Evolutionary conservation across 23 red algal species (phyloP).

Genomic region (Gracilaria gracilis): DNA sequence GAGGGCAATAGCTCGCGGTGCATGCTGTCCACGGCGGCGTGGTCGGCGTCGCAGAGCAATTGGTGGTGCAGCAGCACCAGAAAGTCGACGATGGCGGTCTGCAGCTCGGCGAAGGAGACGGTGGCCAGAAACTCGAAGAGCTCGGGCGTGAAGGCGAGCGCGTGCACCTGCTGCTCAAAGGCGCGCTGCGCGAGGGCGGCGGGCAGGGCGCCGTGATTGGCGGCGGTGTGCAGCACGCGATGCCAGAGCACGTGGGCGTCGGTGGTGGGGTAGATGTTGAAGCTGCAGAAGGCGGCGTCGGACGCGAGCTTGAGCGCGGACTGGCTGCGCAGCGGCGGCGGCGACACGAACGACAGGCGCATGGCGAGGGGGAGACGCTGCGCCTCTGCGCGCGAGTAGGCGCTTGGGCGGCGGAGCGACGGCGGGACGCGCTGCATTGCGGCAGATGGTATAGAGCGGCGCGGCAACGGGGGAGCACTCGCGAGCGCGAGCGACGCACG

Average conservation of each 20-base stretch:
- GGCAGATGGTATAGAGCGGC: not conserved
- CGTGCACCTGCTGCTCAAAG: slow-evolving; percentile 6
- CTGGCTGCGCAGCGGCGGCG: not conserved
- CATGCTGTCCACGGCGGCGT: slow-evolving; percentile 16
- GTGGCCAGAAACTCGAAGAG: slow-evolving; percentile 45
- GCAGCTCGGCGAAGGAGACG: slow-evolving; percentile 38
- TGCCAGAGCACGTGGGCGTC: slow-evolving; percentile 16
- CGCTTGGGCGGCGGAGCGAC: not conserved
- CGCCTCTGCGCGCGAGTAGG: slow-evolving; percentile 28
- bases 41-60: slow-evolving; percentile 35
- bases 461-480: not conserved
- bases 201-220: slow-evolving; percentile 1
- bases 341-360: slow-evolving; percentile 14
- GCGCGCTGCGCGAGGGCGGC: not conserved
- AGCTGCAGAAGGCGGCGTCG: slow-evolving; percentile 15
- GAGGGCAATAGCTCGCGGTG: slow-evolving; percentile 28
- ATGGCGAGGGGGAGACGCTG: slow-evolving; percentile 10
- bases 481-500: not conserved
- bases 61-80: slow-evolving; percentile 49
- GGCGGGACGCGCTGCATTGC: too few relatives aligned
- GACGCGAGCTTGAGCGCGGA: not conserved
- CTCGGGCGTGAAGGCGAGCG: slow-evolving; percentile 37
- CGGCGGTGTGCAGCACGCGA: slow-evolving; percentile 14
- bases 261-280: slow-evolving; percentile 61
- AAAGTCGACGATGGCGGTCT: slow-evolving; percentile 55